phyloP scores from a whole-genome alignment of 768 basidiomycete species.

The Leccinum ochraceum region DNA sequence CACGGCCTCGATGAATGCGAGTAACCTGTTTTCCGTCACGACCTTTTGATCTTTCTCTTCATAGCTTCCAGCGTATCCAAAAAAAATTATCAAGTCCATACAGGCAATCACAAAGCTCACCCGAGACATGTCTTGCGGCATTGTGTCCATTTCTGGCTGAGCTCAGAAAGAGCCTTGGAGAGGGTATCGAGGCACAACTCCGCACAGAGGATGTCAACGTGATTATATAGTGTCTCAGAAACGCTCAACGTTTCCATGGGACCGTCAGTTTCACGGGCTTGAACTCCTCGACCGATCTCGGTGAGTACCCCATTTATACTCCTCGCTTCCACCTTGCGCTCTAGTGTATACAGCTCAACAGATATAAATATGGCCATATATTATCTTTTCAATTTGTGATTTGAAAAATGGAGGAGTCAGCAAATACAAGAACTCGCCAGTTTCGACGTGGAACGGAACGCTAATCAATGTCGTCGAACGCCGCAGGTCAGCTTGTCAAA shows the following conservation, averaged over 20 bases:
- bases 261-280: constrained; percentile 98
- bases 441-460: too few relatives aligned
- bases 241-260: constrained; percentile 95
- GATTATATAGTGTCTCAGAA: constrained; percentile 83
- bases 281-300: constrained; percentile 88
- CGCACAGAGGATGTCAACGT: constrained; percentile 89
- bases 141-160: constrained; percentile 97
- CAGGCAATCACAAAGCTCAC: constrained; percentile 96
- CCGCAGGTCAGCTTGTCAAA: too few relatives aligned
- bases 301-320: constrained; percentile 41
- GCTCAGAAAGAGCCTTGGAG: constrained; percentile 89
- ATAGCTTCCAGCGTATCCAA: constrained; percentile 84
- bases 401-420: too few relatives aligned
- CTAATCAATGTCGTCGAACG: too few relatives aligned
- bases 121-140: constrained; percentile 90
- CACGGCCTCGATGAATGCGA: constrained; percentile 85
- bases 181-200: constrained; percentile 85
- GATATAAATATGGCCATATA: too few relatives aligned
- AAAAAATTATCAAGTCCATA: constrained; percentile 87
- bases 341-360: too few relatives aligned
- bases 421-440: too few relatives aligned
- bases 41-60: constrained; percentile 79
- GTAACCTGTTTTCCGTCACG: constrained; percentile 77
- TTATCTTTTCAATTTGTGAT: too few relatives aligned
- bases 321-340: not conserved